Base-by-base conservation (phyloP, 176 grass and related monocot genomes). In the Oryza coarctata region DNA sequence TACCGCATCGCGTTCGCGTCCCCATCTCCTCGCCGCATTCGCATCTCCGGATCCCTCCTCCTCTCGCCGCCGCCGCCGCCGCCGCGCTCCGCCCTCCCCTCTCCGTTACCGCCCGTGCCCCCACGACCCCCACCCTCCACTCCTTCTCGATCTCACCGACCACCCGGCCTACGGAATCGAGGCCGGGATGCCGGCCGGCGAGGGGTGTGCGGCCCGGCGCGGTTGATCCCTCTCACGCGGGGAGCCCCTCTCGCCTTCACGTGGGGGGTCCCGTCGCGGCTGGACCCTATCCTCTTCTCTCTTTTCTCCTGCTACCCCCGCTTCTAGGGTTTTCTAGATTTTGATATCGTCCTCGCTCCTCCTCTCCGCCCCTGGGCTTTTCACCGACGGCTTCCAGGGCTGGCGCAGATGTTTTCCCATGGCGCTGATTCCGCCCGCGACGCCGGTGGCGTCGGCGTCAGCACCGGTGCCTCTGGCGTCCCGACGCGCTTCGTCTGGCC, bases 401-500 rank as follows among this genome's bases (percentile, higher is more conserved):
- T 43, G 72, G 65, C 12, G 29, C 66, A 64, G 41, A 99, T 99
- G 97, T 96, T 96, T 64, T 87, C 93, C 40, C 89, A 84, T 33
- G 87, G 77, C 44, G 83, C 91, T 72, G 93, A 96, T 87, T 81
- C 89, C 81, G 82, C 77, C 34, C 84, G 78, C 66, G 90, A 93
- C 11, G 76, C 84, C 50, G 73, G 44, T 45, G 68, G 43, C 65
- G 88, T 84, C 44, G 78, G 77, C 50, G 90, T 92, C 39, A 84
- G 79, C 40, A 10, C 40, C 20, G 88, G 71, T 20, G 85, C 75
- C 25, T 15, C 73, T 12, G 30, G 64, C 62, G 71, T 95, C 66
- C 91, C 87, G 1, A 71, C 91, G 32, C 82, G 91, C 50, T 94
- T 99, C 65, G 87, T 94, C 1, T 99, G 97, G 97, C 89, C 97